These are phyloP conservation scores for Biscogniauxia marginata DNA, from an alignment of 2,329 filamentous ascomycete species.

Conservation along the genomic window DNA sequence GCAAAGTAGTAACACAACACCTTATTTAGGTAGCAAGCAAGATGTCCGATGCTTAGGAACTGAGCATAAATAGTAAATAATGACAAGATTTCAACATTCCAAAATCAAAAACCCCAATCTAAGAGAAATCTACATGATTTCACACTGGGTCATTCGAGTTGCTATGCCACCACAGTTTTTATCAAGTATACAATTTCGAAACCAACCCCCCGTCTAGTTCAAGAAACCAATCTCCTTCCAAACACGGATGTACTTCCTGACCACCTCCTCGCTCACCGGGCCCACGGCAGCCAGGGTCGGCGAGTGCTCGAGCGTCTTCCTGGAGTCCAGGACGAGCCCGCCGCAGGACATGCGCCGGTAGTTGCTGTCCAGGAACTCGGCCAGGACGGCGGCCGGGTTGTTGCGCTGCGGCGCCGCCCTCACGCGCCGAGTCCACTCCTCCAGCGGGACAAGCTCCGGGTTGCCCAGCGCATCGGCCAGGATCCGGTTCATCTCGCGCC, in stretches of 20 bases:
- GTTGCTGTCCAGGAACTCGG: conserved; percentile 30
- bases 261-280: conserved; percentile 17
- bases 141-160: no score
- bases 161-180: no score
- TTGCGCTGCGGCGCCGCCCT: conserved; percentile 14
- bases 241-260: conserved; percentile 15
- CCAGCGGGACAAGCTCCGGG: conserved; percentile 21
- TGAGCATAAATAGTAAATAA: no score
- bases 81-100: no score
- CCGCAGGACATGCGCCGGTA: conserved; percentile 31
- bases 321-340: conserved; percentile 26
- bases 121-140: no score
- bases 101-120: no score
- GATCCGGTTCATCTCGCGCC: conserved; percentile 16
- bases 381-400: conserved; percentile 26
- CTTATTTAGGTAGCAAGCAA: no score
- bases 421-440: conserved; percentile 28
- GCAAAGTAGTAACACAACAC: no score
- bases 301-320: conserved; percentile 22
- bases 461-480: conserved; percentile 22
- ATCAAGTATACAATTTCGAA: neutral
- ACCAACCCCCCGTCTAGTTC: no score
- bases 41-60: no score
- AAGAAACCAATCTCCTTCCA: conserved; percentile 21
- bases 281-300: conserved; percentile 11